These are phyloP conservation scores for Neltuma alba DNA, from an alignment of 306 rosid genomes.

Conservation along the genomic window DNA sequence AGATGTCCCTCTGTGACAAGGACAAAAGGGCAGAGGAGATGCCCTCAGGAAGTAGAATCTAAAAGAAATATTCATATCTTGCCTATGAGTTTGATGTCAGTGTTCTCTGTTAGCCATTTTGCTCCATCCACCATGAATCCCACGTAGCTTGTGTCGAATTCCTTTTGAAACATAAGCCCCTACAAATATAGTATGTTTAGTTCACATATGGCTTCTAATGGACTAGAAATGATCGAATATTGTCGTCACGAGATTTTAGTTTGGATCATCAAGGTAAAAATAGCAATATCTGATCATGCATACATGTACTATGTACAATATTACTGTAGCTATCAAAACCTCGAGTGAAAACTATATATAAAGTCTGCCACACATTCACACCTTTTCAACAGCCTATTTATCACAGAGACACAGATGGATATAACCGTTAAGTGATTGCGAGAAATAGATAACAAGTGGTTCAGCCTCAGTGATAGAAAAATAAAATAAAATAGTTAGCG, in stretches of 20 bases:
- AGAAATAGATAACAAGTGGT: slow-evolving; percentile 1
- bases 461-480: slow-evolving; percentile 4
- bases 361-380: slow-evolving; percentile 7
- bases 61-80: slow-evolving; percentile 28
- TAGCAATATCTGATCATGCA: slow-evolving; percentile 17
- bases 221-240: slow-evolving; percentile 2
- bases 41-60: slow-evolving; percentile 1
- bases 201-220: slow-evolving; percentile 32
- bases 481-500: neutral
- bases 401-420: neutral
- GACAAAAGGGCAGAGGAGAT: slow-evolving; percentile 25
- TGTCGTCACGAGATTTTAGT: slow-evolving; percentile 19
- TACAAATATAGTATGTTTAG: slow-evolving; percentile 43
- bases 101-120: slow-evolving; percentile 88
- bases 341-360: slow-evolving; percentile 11
- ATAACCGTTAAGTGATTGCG: neutral
- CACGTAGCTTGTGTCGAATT: slow-evolving; percentile 66
- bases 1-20: slow-evolving; percentile 2
- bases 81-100: slow-evolving; percentile 89
- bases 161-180: slow-evolving; percentile 84
- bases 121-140: slow-evolving; percentile 88
- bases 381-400: slow-evolving; percentile 10
- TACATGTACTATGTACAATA: neutral
- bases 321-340: neutral
- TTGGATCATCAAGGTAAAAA: slow-evolving; percentile 13